These are phyloP conservation scores for Lentinula aciculospora DNA, from an alignment of 768 basidiomycete species.

Conservation along the genomic window DNA sequence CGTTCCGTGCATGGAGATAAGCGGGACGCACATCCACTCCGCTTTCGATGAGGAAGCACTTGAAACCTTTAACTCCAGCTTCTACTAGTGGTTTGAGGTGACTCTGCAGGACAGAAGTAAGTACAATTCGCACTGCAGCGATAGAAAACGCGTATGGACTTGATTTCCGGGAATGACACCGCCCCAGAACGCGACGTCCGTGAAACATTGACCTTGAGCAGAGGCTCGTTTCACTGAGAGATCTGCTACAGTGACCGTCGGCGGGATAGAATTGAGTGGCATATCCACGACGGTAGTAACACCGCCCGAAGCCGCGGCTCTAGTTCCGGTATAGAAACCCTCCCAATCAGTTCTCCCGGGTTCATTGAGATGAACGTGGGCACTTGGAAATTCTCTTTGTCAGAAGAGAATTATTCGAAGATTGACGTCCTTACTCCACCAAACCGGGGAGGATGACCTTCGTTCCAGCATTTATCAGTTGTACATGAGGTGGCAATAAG, in stretches of 20 bases:
- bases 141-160: conserved; percentile 29
- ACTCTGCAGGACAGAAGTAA: conserved; percentile 32
- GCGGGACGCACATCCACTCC: conserved; percentile 72
- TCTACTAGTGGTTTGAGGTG: conserved; percentile 72
- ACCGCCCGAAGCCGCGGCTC: conserved; percentile 87
- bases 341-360: conserved; percentile 94
- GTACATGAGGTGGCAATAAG: conserved; percentile 22
- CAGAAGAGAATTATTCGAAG: neutral
- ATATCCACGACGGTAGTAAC: conserved; percentile 97
- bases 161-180: conserved; percentile 92
- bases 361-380: conserved; percentile 92
- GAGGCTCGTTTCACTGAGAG: conserved; percentile 66
- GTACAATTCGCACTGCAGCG: neutral
- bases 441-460: conserved; percentile 70
- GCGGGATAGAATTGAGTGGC: conserved; percentile 96
- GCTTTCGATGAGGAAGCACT: conserved; percentile 94
- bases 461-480: conserved; percentile 53
- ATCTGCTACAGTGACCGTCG: conserved; percentile 82
- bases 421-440: conserved; percentile 54
- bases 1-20: conserved; percentile 8
- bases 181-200: conserved; percentile 91
- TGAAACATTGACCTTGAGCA: conserved; percentile 67
- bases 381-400: conserved; percentile 33
- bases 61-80: conserved; percentile 90
- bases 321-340: conserved; percentile 88